A percentile compares a stretch with the other conserved stretches of the same genome.
Conservation (phyloP, 768 basidiomycete species). For the Auricularia sp. region DNA sequence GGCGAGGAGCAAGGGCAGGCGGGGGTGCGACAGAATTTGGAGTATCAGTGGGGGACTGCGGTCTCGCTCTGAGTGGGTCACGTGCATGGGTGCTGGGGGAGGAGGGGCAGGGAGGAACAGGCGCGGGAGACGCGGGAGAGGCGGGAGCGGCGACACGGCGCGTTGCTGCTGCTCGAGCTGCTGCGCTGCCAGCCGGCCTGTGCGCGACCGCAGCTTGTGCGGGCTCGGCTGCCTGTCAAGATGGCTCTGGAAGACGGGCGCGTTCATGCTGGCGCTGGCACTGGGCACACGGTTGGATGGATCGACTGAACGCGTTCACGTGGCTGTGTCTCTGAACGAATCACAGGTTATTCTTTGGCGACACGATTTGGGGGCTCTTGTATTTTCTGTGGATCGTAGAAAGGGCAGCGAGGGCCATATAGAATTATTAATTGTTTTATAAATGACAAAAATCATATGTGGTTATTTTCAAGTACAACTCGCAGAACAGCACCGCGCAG, state of each 20-base stretch:
- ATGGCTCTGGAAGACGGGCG: neutral
- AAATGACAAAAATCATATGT: no score
- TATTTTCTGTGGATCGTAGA: no score
- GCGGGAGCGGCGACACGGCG: neutral
- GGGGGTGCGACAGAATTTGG: slow-evolving; percentile 29
- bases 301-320: no score
- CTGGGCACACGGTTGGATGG: no score
- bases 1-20: slow-evolving; percentile 29
- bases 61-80: neutral
- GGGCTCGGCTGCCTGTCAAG: neutral
- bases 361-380: no score
- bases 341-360: no score
- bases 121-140: neutral
- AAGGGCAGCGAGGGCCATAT: no score
- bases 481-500: no score
- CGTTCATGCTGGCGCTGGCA: neutral
- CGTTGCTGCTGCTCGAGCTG: neutral
- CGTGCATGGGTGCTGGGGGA: neutral
- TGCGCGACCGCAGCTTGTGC: slow-evolving; percentile 1
- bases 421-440: no score
- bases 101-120: neutral
- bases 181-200: neutral
- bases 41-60: slow-evolving; percentile 15
- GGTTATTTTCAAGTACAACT: no score
- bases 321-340: no score